These are phyloP conservation scores for Suhomyces emberorum DNA, from an alignment of 805 yeast genomes.

Conservation along the genomic window DNA sequence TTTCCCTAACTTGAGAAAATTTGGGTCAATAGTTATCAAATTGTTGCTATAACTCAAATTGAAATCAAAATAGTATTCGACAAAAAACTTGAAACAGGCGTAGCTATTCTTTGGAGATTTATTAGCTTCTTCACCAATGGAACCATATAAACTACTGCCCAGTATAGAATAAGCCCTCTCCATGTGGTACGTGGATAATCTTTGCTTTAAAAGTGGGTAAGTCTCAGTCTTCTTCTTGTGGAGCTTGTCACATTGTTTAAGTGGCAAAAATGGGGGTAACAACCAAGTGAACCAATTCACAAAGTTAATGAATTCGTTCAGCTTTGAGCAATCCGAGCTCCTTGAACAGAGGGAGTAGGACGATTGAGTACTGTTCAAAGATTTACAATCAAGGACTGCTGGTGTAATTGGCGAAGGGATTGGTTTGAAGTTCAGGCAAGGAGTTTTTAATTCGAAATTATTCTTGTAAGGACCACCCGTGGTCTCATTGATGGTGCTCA, in stretches of 20 bases:
- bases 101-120: background rate
- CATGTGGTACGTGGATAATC: constrained; percentile 19
- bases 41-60: constrained; percentile 19
- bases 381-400: too few species aligned
- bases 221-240: constrained; percentile 6
- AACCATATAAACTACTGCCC: constrained; percentile 6
- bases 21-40: constrained; percentile 21
- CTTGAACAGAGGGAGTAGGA: background rate
- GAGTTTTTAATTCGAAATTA: too few species aligned
- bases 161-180: constrained; percentile 12
- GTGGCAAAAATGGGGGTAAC: constrained; percentile 17
- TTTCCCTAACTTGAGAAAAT: constrained; percentile 20
- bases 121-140: constrained; percentile 1
- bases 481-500: too few species aligned
- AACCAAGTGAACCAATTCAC: constrained; percentile 22
- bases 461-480: too few species aligned
- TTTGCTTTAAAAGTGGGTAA: constrained; percentile 13
- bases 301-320: constrained; percentile 1
- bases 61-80: constrained; percentile 21
- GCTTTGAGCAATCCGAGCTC: background rate
- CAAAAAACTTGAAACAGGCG: constrained; percentile 11
- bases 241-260: background rate
- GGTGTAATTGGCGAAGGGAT: too few species aligned
- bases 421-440: too few species aligned
- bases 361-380: background rate